Evolutionary conservation across 768 basidiomycete genomes (phyloP).

Genomic region (Trichaptum fuscoviolaceum): DNA sequence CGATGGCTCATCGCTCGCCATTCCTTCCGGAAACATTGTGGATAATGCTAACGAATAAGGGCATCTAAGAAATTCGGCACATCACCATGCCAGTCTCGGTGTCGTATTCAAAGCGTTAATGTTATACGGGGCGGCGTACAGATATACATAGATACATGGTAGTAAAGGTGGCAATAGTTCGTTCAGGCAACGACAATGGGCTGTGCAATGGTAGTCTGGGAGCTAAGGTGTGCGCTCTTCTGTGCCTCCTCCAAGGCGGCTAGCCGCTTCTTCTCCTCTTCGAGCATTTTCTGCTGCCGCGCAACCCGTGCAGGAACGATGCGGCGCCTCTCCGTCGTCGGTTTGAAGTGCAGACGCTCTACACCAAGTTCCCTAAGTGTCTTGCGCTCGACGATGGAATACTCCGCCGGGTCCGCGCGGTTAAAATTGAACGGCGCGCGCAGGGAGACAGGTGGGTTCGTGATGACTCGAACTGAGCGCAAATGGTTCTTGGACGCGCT

Average conservation of each 20-base stretch:
- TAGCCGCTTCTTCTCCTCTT: conserved; percentile 42
- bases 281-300: conserved; percentile 42
- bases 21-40: too few species aligned
- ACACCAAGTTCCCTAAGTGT: conserved; percentile 31
- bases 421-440: conserved; percentile 51
- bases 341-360: conserved; percentile 39
- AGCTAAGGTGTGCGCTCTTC: not conserved
- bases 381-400: conserved; percentile 27
- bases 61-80: not conserved
- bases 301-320: conserved; percentile 43
- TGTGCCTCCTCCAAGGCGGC: conserved; percentile 10
- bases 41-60: too few species aligned
- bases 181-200: conserved; percentile 14
- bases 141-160: not conserved
- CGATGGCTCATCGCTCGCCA: too few species aligned
- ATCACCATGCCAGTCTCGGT: not conserved
- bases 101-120: too few species aligned
- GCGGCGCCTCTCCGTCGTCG: conserved; percentile 40
- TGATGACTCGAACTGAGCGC: conserved; percentile 56
- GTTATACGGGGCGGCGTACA: too few species aligned
- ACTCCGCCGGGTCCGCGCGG: conserved; percentile 40
- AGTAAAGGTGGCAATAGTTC: not conserved
- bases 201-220: not conserved
- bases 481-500: conserved; percentile 56
- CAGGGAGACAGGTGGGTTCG: conserved; percentile 57